These are phyloP conservation scores for Piper betle DNA, from an alignment of 164 flowering plant species.

Conservation along the genomic window DNA sequence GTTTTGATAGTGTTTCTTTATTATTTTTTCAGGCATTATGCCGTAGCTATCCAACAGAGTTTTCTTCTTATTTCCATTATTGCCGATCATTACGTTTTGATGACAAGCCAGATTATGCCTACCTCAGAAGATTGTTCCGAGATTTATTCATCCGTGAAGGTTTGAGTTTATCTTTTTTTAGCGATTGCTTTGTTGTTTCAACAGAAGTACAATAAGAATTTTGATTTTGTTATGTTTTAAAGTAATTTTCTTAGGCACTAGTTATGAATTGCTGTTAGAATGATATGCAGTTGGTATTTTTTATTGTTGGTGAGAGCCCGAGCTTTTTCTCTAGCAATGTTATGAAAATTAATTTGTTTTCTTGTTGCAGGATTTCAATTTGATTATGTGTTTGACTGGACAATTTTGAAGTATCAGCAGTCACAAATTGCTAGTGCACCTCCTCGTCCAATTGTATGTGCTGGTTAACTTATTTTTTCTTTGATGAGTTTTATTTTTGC, in stretches of 20 bases:
- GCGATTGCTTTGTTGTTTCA: neutral
- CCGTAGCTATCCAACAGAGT: conserved; percentile 88
- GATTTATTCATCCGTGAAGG: conserved; percentile 99
- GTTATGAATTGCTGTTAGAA: too few species aligned
- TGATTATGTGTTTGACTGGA: conserved; percentile 92
- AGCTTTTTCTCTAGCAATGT: neutral
- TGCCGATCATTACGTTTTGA: conserved; percentile 92
- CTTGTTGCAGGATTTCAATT: conserved; percentile 59
- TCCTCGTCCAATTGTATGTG: conserved; percentile 47
- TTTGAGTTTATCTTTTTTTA: conserved; percentile 6
- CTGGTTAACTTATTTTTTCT: neutral
- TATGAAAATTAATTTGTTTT: too few species aligned
- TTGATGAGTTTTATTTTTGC: too few species aligned
- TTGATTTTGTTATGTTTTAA: neutral
- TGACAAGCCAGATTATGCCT: conserved; percentile 95
- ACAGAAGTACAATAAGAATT: neutral
- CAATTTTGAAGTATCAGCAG: conserved; percentile 84
- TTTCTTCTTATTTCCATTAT: conserved; percentile 89
- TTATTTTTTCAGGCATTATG: conserved; percentile 48
- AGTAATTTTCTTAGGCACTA: too few species aligned
- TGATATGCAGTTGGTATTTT: too few species aligned
- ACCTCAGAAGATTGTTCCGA: conserved; percentile 84
- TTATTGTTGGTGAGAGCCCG: too few species aligned
- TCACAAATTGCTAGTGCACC: conserved; percentile 69
- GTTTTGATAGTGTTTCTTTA: conserved; percentile 1